phyloP scores from a whole-genome alignment of 495 filamentous ascomycete genomes.

The Lasiosphaeriaceae sp. region DNA sequence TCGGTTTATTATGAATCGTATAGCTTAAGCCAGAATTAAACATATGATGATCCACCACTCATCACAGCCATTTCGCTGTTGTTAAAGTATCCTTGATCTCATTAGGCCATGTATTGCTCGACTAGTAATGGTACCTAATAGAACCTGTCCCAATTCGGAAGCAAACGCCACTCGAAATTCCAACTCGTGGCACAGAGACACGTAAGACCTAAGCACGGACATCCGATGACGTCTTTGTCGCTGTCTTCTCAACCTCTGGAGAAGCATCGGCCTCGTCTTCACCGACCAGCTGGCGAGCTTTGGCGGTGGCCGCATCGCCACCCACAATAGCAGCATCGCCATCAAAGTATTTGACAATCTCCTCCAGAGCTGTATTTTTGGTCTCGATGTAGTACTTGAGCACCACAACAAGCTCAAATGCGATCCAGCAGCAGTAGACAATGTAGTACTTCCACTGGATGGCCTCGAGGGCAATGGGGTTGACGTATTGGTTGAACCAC shows the following conservation, averaged over 20 bases:
- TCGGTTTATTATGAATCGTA: no score
- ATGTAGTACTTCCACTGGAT: conserved; percentile 42
- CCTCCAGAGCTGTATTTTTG: conserved; percentile 44
- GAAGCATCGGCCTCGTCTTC: conserved; percentile 7
- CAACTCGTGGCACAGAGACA: no score
- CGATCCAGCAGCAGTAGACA: conserved; percentile 41
- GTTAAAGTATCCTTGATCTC: no score
- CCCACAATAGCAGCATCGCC: conserved; percentile 24
- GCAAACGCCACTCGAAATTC: no score
- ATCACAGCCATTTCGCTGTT: no score
- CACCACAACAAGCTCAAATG: conserved; percentile 40
- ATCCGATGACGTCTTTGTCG: not conserved
- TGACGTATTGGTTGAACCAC: conserved; percentile 49
- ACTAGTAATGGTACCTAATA: no score
- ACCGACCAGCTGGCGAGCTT: conserved; percentile 13
- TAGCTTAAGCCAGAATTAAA: no score
- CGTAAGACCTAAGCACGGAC: not conserved
- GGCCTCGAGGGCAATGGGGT: conserved; percentile 42
- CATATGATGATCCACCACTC: no score
- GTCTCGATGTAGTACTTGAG: conserved; percentile 47
- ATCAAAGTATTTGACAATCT: conserved; percentile 44
- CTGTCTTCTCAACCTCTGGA: conserved; percentile 7
- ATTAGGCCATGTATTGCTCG: no score
- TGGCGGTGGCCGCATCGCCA: conserved; percentile 13
- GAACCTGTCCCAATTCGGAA: no score